Base-by-base conservation (phyloP, 257 asterid genomes). In the Salvia rosmarinus region DNA sequence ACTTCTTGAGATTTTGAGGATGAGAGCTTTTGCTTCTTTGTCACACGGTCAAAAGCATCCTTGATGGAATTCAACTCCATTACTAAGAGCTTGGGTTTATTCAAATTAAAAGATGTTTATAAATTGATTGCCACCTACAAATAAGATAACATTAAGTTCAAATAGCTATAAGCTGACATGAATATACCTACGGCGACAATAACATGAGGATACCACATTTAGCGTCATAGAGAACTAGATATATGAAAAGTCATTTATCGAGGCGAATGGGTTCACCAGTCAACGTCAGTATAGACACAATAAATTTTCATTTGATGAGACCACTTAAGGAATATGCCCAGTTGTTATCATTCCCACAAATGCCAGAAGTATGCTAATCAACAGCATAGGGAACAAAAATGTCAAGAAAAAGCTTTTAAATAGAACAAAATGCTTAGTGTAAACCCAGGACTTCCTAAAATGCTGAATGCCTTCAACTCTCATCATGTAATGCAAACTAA, bases 1-100 rank as follows among this genome's bases (percentile, higher is more conserved):
- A 87, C 83, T 84, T 95, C 98, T 75, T 83, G 97, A 64, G 87
- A 84, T 81, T 89, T 89, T 0, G 96, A 85, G 50, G 89, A 89
- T 11, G 95, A 79, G 64, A 89, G 77, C 77, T 89, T 89, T 46
- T 89, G 98, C 85, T 89, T 91, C 92, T 91, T 91, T 4, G 96
- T 75, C 19, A 88, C 99, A 5, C 90, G 95, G 81, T 88, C 92
- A 70, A 91, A 91, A 44, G 95, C 95, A 75, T 88, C 96, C 83
- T 85, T 88, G 79, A 89, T 87, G 68, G 88, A 73, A 80, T 72
- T 88, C 89, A 95, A 68, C 78, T 95, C 98, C 99, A 91, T 91
- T 78, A 72, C 51, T 63, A 30, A 59, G 44, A 63, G 75, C 71
- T 76, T 50, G 71, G 70, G 69, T 44, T 23, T 75, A 74, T 67